Percentiles rank a stretch among this genome's conserved stretches.
phyloP scores from a whole-genome alignment of 1,139 yeast genomes.

The Candida sanyaensis region DNA sequence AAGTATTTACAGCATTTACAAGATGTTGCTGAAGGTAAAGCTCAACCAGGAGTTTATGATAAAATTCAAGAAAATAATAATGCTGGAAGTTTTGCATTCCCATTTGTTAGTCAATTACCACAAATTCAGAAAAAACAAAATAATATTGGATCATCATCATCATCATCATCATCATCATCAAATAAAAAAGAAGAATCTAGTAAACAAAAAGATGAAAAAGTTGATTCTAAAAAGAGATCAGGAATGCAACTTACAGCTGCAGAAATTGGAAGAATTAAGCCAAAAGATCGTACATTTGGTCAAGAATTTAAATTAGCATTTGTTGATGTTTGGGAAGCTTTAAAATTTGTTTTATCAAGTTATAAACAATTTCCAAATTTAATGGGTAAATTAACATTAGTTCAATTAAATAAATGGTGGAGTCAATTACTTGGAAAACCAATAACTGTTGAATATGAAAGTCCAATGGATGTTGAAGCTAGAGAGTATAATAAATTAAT shows the following conservation, averaged over 20 bases:
- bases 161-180: conserved; percentile 7
- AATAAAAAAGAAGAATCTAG: conserved; percentile 1
- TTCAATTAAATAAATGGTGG: conserved; percentile 64
- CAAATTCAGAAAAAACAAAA: conserved; percentile 10
- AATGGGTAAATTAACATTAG: conserved; percentile 50
- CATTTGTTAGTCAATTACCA: conserved; percentile 27
- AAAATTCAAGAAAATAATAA: conserved; percentile 22
- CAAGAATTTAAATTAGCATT: conserved; percentile 57
- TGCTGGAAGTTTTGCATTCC: conserved; percentile 40
- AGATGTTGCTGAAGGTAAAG: conserved; percentile 41
- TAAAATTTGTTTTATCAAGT: conserved; percentile 64
- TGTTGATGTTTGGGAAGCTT: conserved; percentile 59
- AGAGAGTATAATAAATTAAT: conserved; percentile 13
- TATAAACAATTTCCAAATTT: conserved; percentile 72
- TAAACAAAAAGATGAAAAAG: conserved; percentile 3
- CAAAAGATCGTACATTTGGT: conserved; percentile 24
- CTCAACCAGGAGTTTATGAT: conserved; percentile 47
- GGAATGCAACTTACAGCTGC: conserved; percentile 7
- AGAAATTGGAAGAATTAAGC: conserved; percentile 10
- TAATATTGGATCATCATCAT: too few relatives aligned
- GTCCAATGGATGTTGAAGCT: conserved; percentile 15
- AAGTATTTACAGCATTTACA: conserved; percentile 49
- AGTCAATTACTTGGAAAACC: conserved; percentile 64
- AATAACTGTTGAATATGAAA: conserved; percentile 12
- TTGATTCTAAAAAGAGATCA: conserved; percentile 1